These are phyloP conservation scores for Geranium incanum DNA, from an alignment of 441 rosid species.

Conservation along the genomic window DNA sequence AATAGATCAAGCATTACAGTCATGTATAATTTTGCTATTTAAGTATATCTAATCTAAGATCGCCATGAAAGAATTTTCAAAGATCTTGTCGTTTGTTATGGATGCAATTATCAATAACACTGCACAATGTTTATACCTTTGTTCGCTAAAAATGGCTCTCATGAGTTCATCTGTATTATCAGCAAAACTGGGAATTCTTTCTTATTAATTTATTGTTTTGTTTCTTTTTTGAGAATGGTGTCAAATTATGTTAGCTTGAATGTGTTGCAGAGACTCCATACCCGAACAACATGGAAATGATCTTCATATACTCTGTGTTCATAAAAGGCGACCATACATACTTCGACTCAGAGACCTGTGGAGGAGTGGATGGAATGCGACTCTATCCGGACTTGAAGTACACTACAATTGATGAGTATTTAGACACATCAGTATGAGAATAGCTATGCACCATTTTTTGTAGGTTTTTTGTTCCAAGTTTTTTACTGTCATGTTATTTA, in stretches of 20 bases:
- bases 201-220: not conserved
- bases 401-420: conserved; percentile 35
- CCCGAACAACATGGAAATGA: conserved; percentile 41
- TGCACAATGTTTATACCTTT: no score
- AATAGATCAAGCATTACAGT: not conserved
- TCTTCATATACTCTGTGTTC: conserved; percentile 45
- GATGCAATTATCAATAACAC: no score
- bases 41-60: no score
- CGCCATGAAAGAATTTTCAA: no score
- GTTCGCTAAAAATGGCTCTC: no score
- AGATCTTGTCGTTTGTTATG: no score
- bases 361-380: conserved; percentile 40
- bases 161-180: no score
- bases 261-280: conserved; percentile 44
- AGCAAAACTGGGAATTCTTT: no score
- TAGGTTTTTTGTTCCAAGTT: not conserved
- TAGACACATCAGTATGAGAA: conserved; percentile 30
- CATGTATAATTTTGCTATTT: not conserved
- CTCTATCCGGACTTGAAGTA: conserved; percentile 43
- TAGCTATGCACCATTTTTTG: not conserved
- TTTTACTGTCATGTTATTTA: not conserved
- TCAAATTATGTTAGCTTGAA: not conserved
- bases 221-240: not conserved
- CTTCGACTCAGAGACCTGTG: conserved; percentile 30
- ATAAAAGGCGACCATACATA: conserved; percentile 56